Evolutionary conservation across 139 green algal genomes (phyloP).

Genomic region (Tetraselmis striata): DNA sequence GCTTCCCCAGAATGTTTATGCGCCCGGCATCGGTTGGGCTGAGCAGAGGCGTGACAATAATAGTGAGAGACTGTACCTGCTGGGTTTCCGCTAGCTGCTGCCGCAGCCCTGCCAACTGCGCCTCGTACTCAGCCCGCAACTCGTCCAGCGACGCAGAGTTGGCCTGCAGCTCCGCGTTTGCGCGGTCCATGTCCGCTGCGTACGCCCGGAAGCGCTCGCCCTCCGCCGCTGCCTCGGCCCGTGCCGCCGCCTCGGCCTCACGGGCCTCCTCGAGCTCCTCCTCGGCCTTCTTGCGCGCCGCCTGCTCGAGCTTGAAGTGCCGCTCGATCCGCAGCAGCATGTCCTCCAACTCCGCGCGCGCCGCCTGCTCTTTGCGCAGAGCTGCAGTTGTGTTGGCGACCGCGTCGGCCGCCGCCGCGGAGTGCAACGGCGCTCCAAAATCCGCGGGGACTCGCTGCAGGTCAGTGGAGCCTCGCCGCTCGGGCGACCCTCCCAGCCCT

Average conservation of each 20-base stretch:
- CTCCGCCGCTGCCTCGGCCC: neutral
- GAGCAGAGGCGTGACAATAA: no score
- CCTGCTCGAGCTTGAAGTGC: slow-evolving; percentile 65
- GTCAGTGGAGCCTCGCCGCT: neutral
- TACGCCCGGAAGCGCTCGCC: neutral
- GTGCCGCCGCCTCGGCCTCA: slow-evolving; percentile 30
- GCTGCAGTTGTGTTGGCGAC: neutral
- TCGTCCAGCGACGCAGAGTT: slow-evolving; percentile 42
- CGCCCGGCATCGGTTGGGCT: no score
- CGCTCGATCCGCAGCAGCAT: slow-evolving; percentile 79
- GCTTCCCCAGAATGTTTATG: no score
- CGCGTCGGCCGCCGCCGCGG: neutral
- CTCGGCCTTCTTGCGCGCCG: slow-evolving; percentile 43
- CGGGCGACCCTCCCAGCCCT: neutral
- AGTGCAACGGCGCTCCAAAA: no score
- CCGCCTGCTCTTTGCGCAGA: slow-evolving; percentile 13
- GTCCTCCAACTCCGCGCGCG: slow-evolving; percentile 66
- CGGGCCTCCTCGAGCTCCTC: slow-evolving; percentile 42
- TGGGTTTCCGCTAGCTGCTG: slow-evolving; percentile 30
- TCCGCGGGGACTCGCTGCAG: neutral
- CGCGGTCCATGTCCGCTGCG: neutral
- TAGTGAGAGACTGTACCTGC: neutral
- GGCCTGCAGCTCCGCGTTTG: slow-evolving; percentile 36
- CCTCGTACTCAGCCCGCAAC: slow-evolving; percentile 41
- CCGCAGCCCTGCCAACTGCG: slow-evolving; percentile 25